Evolutionary conservation across 2,329 filamentous ascomycete genomes (phyloP).

Genomic region (Penicillium sp.): DNA sequence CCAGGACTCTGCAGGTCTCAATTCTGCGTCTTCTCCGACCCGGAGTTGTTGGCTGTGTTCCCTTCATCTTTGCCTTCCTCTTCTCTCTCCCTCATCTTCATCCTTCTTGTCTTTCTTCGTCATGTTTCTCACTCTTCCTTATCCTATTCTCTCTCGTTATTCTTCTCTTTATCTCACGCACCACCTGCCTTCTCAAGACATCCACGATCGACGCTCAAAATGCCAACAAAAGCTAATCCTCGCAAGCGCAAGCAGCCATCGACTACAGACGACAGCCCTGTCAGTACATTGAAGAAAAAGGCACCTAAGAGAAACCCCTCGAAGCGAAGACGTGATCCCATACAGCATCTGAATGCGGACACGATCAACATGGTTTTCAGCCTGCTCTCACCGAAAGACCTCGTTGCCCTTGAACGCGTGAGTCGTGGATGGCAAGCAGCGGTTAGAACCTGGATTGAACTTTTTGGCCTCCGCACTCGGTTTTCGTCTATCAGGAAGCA

Average conservation of each 20-base stretch:
- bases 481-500: conserved; percentile 2
- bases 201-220: background rate
- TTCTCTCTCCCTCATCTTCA: no score
- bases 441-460: background rate
- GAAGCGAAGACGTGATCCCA: background rate
- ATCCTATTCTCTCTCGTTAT: no score
- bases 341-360: background rate
- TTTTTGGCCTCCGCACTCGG: background rate
- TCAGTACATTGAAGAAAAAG: background rate
- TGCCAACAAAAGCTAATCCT: background rate
- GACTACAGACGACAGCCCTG: background rate
- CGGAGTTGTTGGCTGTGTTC: no score
- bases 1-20: no score
- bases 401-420: conserved; percentile 1
- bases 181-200: no score
- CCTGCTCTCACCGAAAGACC: background rate
- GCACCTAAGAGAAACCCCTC: background rate
- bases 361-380: conserved; percentile 4
- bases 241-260: background rate
- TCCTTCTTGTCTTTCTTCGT: no score
- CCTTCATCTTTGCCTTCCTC: no score
- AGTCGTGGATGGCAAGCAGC: background rate
- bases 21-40: no score
- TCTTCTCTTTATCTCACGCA: no score
- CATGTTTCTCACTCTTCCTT: no score